Evolutionary conservation across 306 rosid species (phyloP).

Genomic region (Sesbania bispinosa): DNA sequence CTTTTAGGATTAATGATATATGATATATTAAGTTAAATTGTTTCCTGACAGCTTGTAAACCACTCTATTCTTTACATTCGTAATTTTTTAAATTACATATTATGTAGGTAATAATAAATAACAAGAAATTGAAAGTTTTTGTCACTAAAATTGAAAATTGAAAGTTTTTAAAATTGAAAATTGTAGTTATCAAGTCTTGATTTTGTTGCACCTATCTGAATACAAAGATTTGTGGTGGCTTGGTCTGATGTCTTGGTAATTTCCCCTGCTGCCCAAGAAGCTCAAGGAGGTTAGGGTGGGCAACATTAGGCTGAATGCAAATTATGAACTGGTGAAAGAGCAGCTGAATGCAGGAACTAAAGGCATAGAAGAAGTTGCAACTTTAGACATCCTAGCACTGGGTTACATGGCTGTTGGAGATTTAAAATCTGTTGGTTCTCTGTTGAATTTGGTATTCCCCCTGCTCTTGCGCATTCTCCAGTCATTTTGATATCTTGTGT

Average conservation of each 20-base stretch:
- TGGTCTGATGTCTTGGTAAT: conserved; percentile 16
- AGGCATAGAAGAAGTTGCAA: conserved; percentile 86
- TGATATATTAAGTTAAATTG: too few relatives aligned
- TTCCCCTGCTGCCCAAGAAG: too few relatives aligned
- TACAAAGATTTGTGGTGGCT: not conserved
- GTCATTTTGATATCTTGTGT: conserved; percentile 22
- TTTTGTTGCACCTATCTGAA: not conserved
- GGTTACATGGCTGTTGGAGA: conserved; percentile 86
- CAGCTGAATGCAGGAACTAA: conserved; percentile 53
- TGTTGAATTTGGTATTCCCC: conserved; percentile 53
- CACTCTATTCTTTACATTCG: too few relatives aligned
- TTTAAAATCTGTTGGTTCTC: conserved; percentile 48
- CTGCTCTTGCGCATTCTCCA: not conserved
- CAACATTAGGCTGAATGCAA: conserved; percentile 56
- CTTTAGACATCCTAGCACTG: conserved; percentile 63
- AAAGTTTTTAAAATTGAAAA: too few relatives aligned
- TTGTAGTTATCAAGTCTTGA: not conserved
- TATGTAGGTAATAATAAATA: too few relatives aligned
- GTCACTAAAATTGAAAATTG: too few relatives aligned
- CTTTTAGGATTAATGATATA: too few relatives aligned
- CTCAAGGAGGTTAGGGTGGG: conserved; percentile 55
- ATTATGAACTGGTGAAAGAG: conserved; percentile 76
- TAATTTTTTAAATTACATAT: too few relatives aligned
- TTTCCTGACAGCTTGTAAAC: too few relatives aligned
- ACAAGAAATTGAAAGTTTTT: too few relatives aligned